Evolutionary conservation across 2,329 filamentous ascomycete species (phyloP).

Genomic region (Hypoxylon rubiginosum): DNA sequence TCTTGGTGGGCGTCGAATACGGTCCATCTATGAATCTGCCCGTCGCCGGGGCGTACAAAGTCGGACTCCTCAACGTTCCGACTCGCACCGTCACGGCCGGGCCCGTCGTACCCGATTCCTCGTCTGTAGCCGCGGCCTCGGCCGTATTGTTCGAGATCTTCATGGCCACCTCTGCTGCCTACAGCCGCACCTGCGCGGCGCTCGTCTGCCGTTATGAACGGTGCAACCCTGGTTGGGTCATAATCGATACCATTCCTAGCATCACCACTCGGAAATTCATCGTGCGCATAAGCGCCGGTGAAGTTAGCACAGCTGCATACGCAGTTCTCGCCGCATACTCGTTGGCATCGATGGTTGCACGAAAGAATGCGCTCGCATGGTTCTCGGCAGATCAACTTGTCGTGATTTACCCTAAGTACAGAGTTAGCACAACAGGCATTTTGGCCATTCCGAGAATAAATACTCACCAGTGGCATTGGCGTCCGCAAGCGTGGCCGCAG

Average conservation of each 20-base stretch:
- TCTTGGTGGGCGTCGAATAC: constrained; percentile 41
- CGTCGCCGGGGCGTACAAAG: neutral
- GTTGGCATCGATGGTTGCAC: constrained; percentile 48
- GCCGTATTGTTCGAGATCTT: constrained; percentile 14
- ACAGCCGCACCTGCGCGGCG: neutral
- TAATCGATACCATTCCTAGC: neutral
- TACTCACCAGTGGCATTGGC: constrained; percentile 51
- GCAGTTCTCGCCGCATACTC: constrained; percentile 48
- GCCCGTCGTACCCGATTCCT: constrained; percentile 14
- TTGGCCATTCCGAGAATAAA: neutral
- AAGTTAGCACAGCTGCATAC: constrained; percentile 45
- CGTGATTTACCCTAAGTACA: constrained; percentile 45
- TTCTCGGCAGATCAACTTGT: constrained; percentile 45
- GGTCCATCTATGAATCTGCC: constrained; percentile 21
- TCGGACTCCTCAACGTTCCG: neutral
- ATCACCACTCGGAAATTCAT: constrained; percentile 36
- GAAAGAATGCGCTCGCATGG: constrained; percentile 46
- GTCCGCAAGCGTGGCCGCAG: constrained; percentile 50
- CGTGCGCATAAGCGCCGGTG: constrained; percentile 46
- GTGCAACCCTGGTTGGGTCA: neutral
- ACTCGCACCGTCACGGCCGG: neutral
- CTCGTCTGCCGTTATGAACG: constrained; percentile 25
- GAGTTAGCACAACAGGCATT: constrained; percentile 10
- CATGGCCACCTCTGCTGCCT: constrained; percentile 12
- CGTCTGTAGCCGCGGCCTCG: constrained; percentile 18